Base-by-base conservation (phyloP, 352 stramenopile genomes). In the Thraustotheca clavata region DNA sequence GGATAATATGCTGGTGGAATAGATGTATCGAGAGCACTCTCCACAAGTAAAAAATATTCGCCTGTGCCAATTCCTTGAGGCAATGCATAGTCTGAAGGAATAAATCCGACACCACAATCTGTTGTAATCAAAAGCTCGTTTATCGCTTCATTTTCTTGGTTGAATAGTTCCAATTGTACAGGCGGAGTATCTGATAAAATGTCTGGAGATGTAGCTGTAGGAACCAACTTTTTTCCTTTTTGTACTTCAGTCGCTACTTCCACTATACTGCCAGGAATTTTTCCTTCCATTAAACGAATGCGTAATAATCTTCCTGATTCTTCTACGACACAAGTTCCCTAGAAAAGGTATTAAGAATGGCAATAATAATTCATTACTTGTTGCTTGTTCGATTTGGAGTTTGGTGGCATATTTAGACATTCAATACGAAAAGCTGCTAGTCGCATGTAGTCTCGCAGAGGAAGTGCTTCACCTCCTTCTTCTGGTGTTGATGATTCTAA, bases 261-360 rank as follows among this genome's bases (percentile, higher is more conserved):
- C 7, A n/a, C 38, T 8, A 12, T 11, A 14, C 24, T 18, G 20
- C 9, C 49, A n/a, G 55, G 55, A 16, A 36, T 18, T 16, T 33
- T 55, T 8, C 73, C 76, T 67, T 82, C 67, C 49, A 80, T 82
- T 5, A 85, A 59, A 3, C 70, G 69, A 11, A 85, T 24, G 12
- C 69, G 68, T 33, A 85, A 41, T 2, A 32, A 67, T 20, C 76
- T 70, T 31, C 62, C 49, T 8, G 68, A 75, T 48, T 87, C 78
- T 12, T 75, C 74, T 11, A 22, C 7, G 0, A 83, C 73, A 67
- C 32, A 18, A 36, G 47, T 20, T 40, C 16, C 27, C 33, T 20
- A 47, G 8, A 8, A 32, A 27, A 14, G 5, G 12, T 22, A 35
- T 65, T 40, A 34, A 60, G 22, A 14, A 31, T 14, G 4, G 9